Evolutionary conservation across 805 yeast genomes (phyloP), one percentile per base, ranked within the genome.

Genomic region (Debaryomyces hansenii): DNA sequence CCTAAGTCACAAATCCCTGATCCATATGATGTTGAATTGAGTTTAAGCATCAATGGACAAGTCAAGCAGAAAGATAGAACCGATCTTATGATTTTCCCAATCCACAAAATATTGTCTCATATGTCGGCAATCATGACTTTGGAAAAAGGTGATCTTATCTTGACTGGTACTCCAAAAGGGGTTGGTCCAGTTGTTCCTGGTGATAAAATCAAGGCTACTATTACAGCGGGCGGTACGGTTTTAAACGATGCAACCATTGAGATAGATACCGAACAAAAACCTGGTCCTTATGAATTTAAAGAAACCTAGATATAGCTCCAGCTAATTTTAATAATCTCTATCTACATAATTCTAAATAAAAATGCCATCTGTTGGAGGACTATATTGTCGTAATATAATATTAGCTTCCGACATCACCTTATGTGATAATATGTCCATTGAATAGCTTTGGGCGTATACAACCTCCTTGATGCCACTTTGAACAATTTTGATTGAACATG

Each of bases 121-220:
- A 86, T 91, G 82, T 86, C 96, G 4, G 68, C 83, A n/a, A 83
- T 89, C 57, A 92, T 92, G 92, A 89, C 97, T 4, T 73, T 94
- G 47, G 83, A 91, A 57, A 84, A 88, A 44, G 97, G 97, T 27
- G 99, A 94, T 60, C 76, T 94, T 51, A 83, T 94, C 48, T 74
- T 94, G 42, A 94, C 99, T 1, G 99, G 99, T 14, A 94, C 99
- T 1, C 99, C 99, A 39, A 89, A 90, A 65, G 99, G 99, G 14
- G 99, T 94, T n/a, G 97, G 98, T 7, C 70, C 78, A 20, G 69
- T 91, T 29, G 65, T 64, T 5, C 87, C 96, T 0, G 98, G 97
- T 8, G 98, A 94, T 62, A 60, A 64, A 20, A 72, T 94, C 21
- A 74, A 75, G 39, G 96, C 95, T 5, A 77, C 79, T 52, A 66